A percentile compares a stretch with the other conserved stretches of the same genome.
phyloP scores from a whole-genome alignment of 2,329 filamentous ascomycete species.

The Aspergillus ustus region DNA sequence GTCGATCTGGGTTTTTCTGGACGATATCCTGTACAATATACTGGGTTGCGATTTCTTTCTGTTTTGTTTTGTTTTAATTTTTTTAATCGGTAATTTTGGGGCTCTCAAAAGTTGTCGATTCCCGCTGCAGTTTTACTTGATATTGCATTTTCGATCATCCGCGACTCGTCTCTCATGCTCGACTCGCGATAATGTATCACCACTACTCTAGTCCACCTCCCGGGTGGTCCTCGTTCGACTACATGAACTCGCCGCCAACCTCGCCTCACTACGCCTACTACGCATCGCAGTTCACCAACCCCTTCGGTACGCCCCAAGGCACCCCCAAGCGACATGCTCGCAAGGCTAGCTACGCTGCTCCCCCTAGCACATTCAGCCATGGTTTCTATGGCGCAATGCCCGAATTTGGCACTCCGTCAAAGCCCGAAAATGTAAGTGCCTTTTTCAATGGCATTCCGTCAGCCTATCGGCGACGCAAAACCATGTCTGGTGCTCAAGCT shows the following conservation, averaged over 20 bases:
- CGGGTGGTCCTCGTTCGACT: conserved; percentile 56
- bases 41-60: conserved; percentile 34
- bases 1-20: conserved; percentile 39
- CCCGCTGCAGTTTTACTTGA: conserved; percentile 19
- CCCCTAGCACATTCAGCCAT: conserved; percentile 47
- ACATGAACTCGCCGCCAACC: conserved; percentile 53
- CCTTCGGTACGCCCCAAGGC: conserved; percentile 51
- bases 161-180: conserved; percentile 36
- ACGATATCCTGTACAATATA: conserved; percentile 54
- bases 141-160: conserved; percentile 16
- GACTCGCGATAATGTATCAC: conserved; percentile 50
- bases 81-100: conserved; percentile 22
- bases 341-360: conserved; percentile 59
- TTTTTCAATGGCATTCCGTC: conserved; percentile 48
- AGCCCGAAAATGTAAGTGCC: conserved; percentile 71
- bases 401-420: conserved; percentile 58
- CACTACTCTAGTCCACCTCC: conserved; percentile 53
- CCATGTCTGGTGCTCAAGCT: conserved; percentile 48
- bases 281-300: conserved; percentile 58
- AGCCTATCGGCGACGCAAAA: conserved; percentile 50
- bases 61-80: conserved; percentile 19
- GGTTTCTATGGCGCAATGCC: conserved; percentile 53
- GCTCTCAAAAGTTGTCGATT: conserved; percentile 27
- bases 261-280: conserved; percentile 58
- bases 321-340: conserved; percentile 58